Evolutionary conservation across 1,139 yeast genomes (phyloP).

Genomic region (Petasospora rhodanensis): DNA sequence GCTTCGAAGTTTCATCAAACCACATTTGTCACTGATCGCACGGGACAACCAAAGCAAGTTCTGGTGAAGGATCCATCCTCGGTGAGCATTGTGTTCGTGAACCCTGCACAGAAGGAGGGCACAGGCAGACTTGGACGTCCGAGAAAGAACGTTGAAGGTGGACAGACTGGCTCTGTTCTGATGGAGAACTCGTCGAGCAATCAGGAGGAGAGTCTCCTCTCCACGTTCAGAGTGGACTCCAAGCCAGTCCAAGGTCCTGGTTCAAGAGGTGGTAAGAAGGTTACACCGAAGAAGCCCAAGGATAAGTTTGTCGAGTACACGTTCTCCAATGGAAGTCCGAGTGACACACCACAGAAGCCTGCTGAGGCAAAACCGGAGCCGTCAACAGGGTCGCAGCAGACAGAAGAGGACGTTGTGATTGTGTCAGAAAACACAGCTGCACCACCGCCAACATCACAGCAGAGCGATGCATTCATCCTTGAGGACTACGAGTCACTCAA

Average conservation of each 20-base stretch:
- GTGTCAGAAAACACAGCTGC: background rate
- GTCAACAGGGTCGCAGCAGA: background rate
- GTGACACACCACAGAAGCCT: no score
- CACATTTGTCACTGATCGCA: background rate
- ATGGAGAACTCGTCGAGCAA: slow-evolving; percentile 15
- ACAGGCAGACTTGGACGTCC: slow-evolving; percentile 25
- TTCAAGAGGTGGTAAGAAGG: slow-evolving; percentile 23
- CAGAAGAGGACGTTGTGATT: background rate
- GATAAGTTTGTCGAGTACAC: background rate
- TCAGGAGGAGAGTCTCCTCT: slow-evolving; percentile 20
- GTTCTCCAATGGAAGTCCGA: no score
- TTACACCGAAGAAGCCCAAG: background rate
- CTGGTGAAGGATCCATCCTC: slow-evolving; percentile 20
- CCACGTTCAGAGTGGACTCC: slow-evolving; percentile 24
- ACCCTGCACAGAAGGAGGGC: slow-evolving; percentile 23
- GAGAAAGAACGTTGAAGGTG: slow-evolving; percentile 12
- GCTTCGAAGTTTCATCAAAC: background rate
- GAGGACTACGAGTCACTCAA: slow-evolving; percentile 18
- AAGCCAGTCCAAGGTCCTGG: slow-evolving; percentile 26
- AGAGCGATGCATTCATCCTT: slow-evolving; percentile 11
- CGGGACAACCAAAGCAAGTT: slow-evolving; percentile 21
- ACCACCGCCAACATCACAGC: no score
- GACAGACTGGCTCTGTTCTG: no score
- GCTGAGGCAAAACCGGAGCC: no score
- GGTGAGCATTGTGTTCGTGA: slow-evolving; percentile 25